Conservation (phyloP, 73 alveolate genomes). For the Paraurostyla sp. region DNA sequence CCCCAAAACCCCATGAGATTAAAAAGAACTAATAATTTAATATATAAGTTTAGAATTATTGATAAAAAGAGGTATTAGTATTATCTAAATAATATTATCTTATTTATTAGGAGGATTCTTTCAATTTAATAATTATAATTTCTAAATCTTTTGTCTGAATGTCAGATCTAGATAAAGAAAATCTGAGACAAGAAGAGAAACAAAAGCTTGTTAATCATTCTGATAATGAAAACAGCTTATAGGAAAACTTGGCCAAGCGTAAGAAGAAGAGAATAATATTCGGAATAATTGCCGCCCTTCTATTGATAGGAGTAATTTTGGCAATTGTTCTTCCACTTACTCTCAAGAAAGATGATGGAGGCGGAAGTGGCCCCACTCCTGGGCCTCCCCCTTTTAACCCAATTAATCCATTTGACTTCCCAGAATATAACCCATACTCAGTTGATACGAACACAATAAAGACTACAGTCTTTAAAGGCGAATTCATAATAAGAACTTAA, state of each 20-base stretch:
- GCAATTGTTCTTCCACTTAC: slow-evolving; percentile 44
- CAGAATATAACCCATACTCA: background rate
- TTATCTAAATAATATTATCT: too few relatives aligned
- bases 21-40: too few relatives aligned
- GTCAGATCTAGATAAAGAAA: slow-evolving; percentile 45
- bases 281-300: background rate
- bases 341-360: background rate
- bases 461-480: background rate
- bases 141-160: background rate
- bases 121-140: background rate
- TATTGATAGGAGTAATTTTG: background rate
- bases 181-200: background rate
- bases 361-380: slow-evolving; percentile 1
- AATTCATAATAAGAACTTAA: background rate
- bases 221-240: background rate
- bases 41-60: too few relatives aligned
- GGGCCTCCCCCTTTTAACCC: too few relatives aligned
- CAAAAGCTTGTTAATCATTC: slow-evolving; percentile 26
- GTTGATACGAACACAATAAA: background rate
- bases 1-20: too few relatives aligned
- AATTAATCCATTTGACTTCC: too few relatives aligned
- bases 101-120: too few relatives aligned
- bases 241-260: background rate
- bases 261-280: slow-evolving; percentile 23
- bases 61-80: too few relatives aligned